Evolutionary conservation across 148 eudicot species (phyloP).

Genomic region (Heliamphora exappendiculata): DNA sequence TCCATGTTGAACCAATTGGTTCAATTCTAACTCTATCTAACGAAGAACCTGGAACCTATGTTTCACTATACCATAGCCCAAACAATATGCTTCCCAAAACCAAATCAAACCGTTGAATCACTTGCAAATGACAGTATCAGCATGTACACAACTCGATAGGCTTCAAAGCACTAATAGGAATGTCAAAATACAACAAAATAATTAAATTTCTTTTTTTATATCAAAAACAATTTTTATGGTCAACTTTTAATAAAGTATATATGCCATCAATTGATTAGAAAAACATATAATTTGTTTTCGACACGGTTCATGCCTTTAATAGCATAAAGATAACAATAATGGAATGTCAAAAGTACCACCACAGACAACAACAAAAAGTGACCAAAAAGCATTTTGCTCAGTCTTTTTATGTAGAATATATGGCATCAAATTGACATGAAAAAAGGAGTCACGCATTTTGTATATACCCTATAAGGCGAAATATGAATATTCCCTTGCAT

Average conservation of each 20-base stretch:
- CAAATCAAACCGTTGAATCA: too few relatives aligned
- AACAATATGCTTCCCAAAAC: too few relatives aligned
- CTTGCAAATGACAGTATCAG: too few relatives aligned
- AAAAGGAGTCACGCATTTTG: not conserved
- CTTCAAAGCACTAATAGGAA: conserved; percentile 33
- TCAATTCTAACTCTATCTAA: too few relatives aligned
- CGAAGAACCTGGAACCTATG: too few relatives aligned
- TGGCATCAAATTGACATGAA: not conserved
- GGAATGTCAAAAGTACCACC: not conserved
- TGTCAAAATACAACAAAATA: not conserved
- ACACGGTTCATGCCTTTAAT: not conserved
- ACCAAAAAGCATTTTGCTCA: not conserved
- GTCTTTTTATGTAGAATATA: not conserved
- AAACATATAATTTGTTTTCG: not conserved
- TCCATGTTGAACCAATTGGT: too few relatives aligned
- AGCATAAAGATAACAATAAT: not conserved
- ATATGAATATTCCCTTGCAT: conserved; percentile 3
- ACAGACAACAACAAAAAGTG: not conserved
- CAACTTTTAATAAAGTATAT: not conserved
- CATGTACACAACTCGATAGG: too few relatives aligned
- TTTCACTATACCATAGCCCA: too few relatives aligned
- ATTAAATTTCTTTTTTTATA: too few relatives aligned
- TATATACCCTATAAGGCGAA: not conserved
- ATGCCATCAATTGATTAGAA: not conserved
- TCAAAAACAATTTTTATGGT: not conserved